phyloP scores from a whole-genome alignment of 495 filamentous ascomycete genomes.

The Penicillium riverlandense region DNA sequence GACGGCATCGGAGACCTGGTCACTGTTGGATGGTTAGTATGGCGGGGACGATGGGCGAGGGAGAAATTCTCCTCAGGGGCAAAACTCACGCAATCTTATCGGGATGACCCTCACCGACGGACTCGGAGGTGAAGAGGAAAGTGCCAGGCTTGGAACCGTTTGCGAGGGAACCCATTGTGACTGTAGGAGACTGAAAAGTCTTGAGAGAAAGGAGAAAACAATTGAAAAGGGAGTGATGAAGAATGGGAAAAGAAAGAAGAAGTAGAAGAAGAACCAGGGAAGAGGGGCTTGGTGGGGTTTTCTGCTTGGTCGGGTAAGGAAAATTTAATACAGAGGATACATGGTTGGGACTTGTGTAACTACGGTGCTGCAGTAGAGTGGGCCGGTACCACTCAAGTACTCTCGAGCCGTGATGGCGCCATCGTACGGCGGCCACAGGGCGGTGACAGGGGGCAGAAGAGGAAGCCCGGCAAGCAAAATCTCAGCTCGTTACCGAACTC shows the following conservation, averaged over 20 bases:
- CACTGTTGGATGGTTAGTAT: constrained; percentile 39
- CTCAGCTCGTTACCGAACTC: constrained; percentile 1
- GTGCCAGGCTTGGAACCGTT: constrained; percentile 59
- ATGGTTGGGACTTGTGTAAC: constrained; percentile 3
- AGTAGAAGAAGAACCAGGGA: constrained; percentile 6
- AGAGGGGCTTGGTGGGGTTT: constrained; percentile 23
- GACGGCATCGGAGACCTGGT: constrained; percentile 97
- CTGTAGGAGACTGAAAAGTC: constrained; percentile 12
- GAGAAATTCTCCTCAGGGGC: constrained; percentile 1
- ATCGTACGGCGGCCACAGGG: constrained; percentile 6
- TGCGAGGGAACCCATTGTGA: constrained; percentile 53
- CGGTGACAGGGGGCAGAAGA: constrained; percentile 1
- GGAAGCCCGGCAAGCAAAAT: constrained; percentile 4
- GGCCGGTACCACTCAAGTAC: constrained; percentile 12
- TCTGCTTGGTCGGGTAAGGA: constrained; percentile 5
- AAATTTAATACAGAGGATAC: background rate
- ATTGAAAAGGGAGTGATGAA: constrained; percentile 16
- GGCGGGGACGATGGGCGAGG: background rate
- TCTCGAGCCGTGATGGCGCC: constrained; percentile 15
- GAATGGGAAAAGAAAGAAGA: constrained; percentile 9
- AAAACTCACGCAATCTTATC: constrained; percentile 82
- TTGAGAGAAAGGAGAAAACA: constrained; percentile 7
- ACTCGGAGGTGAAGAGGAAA: constrained; percentile 99
- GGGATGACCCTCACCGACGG: constrained; percentile 94
- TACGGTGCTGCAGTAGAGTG: background rate